Base-by-base conservation (phyloP, 208 protist genomes). In the Strigomonas galati region DNA sequence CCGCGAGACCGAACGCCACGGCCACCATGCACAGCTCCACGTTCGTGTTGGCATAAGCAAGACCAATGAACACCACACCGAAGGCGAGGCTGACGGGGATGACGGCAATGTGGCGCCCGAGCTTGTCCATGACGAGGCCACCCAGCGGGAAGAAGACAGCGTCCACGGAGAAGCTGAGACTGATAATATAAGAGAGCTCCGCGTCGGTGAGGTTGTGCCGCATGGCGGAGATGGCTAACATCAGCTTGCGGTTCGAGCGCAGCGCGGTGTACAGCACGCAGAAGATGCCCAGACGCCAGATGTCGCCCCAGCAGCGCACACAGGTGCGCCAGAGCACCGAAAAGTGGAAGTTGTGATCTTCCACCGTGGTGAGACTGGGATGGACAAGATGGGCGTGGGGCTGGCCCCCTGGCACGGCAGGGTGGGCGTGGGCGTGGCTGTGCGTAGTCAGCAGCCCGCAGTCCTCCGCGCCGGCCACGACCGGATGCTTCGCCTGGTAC, bases 261-360 rank as follows among this genome's bases (percentile, higher is more conserved):
- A 96, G 71, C 3, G 81, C 67, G 19, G 76, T 76, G 68, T 76
- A 81, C 23, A 92, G 68, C 23, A 93, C 65, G 21, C 88, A 68
- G 65, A 88, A 91, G 21, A 93, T n/a, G 23, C 90, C 90, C 2
- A 96, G 70, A 6, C 86, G 82, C 81, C 84, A 92, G 19, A 92
- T 92, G 27, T 72, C 70, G 32, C 27, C 49, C 82, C 84, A 90
- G 65, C 85, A 64, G 52, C 86, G 78, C 32, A 79, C 62, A 12
- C 91, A 69, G 27, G 77, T 84, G 12, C 31, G 14, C 72, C 79
- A 90, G 53, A 89, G 49, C 6, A 68, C 70, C 5, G 23, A 27
- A 1, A 74, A 5, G 28, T 53, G 19, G 51, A 82, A 75, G 66
- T 78, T 26, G 67, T 79, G 72, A 15, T 61, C 44, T 19, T 72